Percentiles rank a stretch among this genome's conserved stretches.
phyloP scores from a whole-genome alignment of 75 land plant species.

The Adiantum capillusveneris region DNA sequence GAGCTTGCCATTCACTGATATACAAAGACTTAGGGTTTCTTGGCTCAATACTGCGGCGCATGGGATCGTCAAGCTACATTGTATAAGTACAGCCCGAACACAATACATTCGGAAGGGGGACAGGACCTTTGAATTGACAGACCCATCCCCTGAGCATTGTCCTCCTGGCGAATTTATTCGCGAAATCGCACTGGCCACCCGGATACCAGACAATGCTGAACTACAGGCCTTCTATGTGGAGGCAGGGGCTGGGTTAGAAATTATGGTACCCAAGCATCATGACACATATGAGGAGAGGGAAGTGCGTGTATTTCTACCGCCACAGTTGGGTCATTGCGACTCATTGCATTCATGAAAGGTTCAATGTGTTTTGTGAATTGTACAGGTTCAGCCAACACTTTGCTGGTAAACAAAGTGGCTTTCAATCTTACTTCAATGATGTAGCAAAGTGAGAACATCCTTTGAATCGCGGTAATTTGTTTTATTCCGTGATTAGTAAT shows the following conservation, averaged over 20 bases:
- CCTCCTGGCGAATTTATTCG: constrained; percentile 93
- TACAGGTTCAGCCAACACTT: too few species aligned
- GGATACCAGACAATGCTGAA: constrained; percentile 96
- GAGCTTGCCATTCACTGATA: constrained; percentile 85
- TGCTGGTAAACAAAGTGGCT: too few species aligned
- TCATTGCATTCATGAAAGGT: constrained; percentile 17
- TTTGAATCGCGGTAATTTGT: too few species aligned
- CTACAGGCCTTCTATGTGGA: constrained; percentile 83
- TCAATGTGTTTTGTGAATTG: too few species aligned
- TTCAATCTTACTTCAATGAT: too few species aligned
- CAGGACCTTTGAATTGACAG: constrained; percentile 81
- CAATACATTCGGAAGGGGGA: constrained; percentile 74
- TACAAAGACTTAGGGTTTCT: constrained; percentile 81
- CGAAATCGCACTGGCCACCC: constrained; percentile 83
- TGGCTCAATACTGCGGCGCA: constrained; percentile 89
- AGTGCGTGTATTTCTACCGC: constrained; percentile 80
- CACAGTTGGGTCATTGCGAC: constrained; percentile 60
- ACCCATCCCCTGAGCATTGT: constrained; percentile 86
- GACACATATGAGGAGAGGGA: constrained; percentile 81
- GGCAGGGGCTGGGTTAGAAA: constrained; percentile 78
- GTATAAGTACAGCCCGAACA: constrained; percentile 66
- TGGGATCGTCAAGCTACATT: constrained; percentile 79
- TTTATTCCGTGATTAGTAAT: too few species aligned
- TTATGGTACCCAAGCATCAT: constrained; percentile 88
- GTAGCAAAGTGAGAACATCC: too few species aligned